Evolutionary conservation across 2,329 filamentous ascomycete species (phyloP), one percentile per base, ranked within the genome.

Genomic region (Cercospora zeae-maydis): DNA sequence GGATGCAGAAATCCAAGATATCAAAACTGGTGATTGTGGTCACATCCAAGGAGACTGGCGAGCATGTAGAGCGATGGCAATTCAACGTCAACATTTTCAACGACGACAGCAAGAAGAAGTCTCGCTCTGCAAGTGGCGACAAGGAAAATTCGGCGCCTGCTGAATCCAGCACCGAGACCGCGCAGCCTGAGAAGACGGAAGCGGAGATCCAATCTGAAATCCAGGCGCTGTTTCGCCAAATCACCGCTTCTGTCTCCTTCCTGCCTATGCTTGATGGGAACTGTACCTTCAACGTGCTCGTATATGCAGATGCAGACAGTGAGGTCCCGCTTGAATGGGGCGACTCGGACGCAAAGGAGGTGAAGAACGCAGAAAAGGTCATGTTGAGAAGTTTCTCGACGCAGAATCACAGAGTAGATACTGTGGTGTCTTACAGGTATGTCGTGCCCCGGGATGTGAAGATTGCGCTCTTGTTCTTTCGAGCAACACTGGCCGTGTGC

Each of bases 241-340:
- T 99, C 77, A 99, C 95, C 1, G 95, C 95, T 1, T 96, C 92
- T 0, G 95, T 99, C 59, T 98, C 95, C 0, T 99, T 99, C 76
- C 81, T 99, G 11, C 95, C 95, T 0, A 93, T 98, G 80, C 85
- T 99, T 5, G 88, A 91, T 65, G 93, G 93, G 42, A 91, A 96
- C 76, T 99, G 93, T 82, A 98, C 95, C 10, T 99, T 99, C 83
- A 99, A 99, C 74, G 93, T 99, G 53, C 84, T 99, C 42, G 95
- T 99, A 3, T 99, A 99, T 75, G 95, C 95, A 58, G 93, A 99
- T 75, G 93, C 93, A 16, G 93, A 98, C 78, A 95, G 90, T 63
- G 93, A 98, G 53, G 95, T 99, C 13, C 95, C 95, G 3, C 88
- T 99, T 63, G 95, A 99, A 77, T 99, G 95, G 95, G 95, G 95